phyloP scores from a whole-genome alignment of 208 protist genomes.

The Crithidia thermophila region DNA sequence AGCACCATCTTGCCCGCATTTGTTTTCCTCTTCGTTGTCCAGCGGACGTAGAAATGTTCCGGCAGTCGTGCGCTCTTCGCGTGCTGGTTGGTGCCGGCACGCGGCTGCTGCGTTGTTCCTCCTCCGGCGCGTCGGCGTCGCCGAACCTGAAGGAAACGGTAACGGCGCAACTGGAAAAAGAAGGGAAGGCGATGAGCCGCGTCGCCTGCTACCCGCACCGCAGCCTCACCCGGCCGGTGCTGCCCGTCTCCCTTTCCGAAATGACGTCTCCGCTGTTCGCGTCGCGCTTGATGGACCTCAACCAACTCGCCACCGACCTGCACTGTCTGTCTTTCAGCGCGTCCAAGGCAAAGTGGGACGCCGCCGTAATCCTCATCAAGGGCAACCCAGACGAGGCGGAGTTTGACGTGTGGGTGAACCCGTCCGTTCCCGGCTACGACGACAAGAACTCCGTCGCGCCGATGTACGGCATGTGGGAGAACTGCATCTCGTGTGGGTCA shows the following conservation, averaged over 20 bases:
- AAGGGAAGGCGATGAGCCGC: conserved; percentile 56
- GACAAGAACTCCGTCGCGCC: conserved; percentile 71
- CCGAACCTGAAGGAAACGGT: conserved; percentile 60
- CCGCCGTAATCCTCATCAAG: conserved; percentile 75
- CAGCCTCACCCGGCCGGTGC: conserved; percentile 69
- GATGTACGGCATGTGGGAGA: conserved; percentile 95
- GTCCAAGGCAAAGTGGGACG: conserved; percentile 87
- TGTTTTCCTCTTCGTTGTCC: background rate
- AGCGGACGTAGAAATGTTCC: conserved; percentile 13
- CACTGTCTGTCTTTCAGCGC: conserved; percentile 83
- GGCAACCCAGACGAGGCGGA: conserved; percentile 58
- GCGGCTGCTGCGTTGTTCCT: conserved; percentile 1
- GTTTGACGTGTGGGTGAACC: conserved; percentile 92
- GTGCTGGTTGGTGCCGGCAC: conserved; percentile 15
- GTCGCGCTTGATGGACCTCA: conserved; percentile 56
- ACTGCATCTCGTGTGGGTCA: conserved; percentile 83
- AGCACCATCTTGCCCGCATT: no score
- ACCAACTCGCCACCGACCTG: conserved; percentile 63
- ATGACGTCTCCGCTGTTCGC: conserved; percentile 54
- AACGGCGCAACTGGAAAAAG: conserved; percentile 51
- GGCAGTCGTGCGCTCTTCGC: background rate
- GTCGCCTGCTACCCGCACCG: conserved; percentile 85
- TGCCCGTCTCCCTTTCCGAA: conserved; percentile 40
- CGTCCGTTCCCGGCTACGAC: conserved; percentile 74
- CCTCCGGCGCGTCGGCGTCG: background rate